These are phyloP conservation scores for Uronychia setigera DNA, from an alignment of 73 alveolate genomes.

Conservation along the genomic window DNA sequence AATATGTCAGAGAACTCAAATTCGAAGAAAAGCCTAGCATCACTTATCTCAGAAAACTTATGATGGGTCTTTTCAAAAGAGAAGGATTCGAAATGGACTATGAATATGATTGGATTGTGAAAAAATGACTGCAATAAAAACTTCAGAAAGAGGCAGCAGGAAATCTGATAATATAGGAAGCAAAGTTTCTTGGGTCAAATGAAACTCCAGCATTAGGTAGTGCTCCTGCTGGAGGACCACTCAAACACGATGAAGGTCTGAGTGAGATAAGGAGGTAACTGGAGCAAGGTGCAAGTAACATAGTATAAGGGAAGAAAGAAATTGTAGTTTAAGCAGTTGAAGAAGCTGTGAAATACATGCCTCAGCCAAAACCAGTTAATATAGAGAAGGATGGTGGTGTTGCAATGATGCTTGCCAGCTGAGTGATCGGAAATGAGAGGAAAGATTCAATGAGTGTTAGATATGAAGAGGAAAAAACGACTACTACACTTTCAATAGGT, in stretches of 20 bases:
- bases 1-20: conserved; percentile 47
- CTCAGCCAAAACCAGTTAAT: background rate
- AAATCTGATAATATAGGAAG: background rate
- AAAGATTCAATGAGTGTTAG: background rate
- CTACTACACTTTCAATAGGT: background rate
- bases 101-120: background rate
- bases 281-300: background rate
- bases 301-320: background rate
- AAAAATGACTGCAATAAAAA: background rate
- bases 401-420: background rate
- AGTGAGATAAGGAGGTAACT: background rate
- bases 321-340: background rate
- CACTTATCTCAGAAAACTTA: conserved; percentile 70
- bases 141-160: background rate
- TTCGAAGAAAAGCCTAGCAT: conserved; percentile 66
- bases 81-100: conserved; percentile 67
- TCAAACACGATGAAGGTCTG: background rate
- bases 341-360: background rate
- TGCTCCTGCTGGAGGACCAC: background rate
- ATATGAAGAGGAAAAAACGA: background rate
- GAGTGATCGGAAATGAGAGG: background rate
- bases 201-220: background rate
- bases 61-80: conserved; percentile 69
- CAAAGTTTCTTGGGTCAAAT: background rate
- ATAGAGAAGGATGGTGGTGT: background rate